phyloP scores from a whole-genome alignment of 208 protist genomes.

The Eutreptiella sp. region DNA sequence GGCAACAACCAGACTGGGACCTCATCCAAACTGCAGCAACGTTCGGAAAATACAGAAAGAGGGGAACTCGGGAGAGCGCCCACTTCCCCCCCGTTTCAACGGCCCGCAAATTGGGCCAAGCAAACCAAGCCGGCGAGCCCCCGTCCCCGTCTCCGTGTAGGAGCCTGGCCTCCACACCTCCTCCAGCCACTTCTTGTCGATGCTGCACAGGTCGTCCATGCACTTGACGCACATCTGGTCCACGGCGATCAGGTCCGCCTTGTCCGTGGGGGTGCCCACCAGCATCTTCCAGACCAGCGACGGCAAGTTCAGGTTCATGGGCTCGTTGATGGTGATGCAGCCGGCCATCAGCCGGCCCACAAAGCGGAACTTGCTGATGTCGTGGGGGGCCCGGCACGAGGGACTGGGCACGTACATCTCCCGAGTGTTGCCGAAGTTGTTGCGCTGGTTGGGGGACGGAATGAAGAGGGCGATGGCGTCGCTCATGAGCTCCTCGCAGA shows the following conservation, averaged over 20 bases:
- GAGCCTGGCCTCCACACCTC: too few relatives aligned
- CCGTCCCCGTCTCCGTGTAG: too few relatives aligned
- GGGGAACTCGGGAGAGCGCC: too few relatives aligned
- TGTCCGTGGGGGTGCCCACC: background rate
- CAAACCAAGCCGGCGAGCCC: too few relatives aligned
- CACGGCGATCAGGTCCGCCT: background rate
- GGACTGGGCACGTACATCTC: slow-evolving; percentile 5
- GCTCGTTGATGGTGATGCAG: slow-evolving; percentile 19
- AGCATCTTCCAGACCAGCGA: slow-evolving; percentile 19
- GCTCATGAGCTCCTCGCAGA: slow-evolving; percentile 11
- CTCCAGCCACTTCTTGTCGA: slow-evolving; percentile 10
- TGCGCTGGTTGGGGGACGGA: slow-evolving; percentile 11
- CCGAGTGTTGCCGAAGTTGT: slow-evolving; percentile 17
- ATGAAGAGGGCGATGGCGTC: slow-evolving; percentile 9
- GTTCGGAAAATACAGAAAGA: too few relatives aligned
- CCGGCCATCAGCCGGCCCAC: slow-evolving; percentile 19
- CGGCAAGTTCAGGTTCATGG: slow-evolving; percentile 6
- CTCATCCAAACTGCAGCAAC: too few relatives aligned
- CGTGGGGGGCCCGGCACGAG: background rate
- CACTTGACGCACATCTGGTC: slow-evolving; percentile 16
- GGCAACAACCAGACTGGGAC: too few relatives aligned
- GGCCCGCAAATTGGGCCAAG: too few relatives aligned
- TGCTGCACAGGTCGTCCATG: slow-evolving; percentile 15
- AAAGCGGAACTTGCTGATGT: slow-evolving; percentile 11
- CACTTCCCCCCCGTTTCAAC: too few relatives aligned